Percentiles rank a stretch among this genome's conserved stretches.
phyloP scores from a whole-genome alignment of 441 rosid species.

The Populus tomentosa region DNA sequence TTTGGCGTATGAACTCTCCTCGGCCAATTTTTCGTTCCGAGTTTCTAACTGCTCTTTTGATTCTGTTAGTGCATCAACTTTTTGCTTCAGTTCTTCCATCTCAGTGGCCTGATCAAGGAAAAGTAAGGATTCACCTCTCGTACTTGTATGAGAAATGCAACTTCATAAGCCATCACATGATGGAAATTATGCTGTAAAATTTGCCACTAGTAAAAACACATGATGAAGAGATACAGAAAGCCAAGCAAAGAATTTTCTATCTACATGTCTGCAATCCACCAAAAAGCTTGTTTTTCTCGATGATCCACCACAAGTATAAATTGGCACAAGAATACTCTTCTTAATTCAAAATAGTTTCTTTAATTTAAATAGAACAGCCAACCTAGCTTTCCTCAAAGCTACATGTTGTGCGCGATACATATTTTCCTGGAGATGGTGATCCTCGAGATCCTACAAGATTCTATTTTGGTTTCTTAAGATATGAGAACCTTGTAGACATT shows the following conservation, averaged over 20 bases:
- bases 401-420: neutral
- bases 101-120: constrained; percentile 45
- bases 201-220: neutral
- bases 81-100: constrained; percentile 73
- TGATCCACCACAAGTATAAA: neutral
- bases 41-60: constrained; percentile 61
- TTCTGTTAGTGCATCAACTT: constrained; percentile 46
- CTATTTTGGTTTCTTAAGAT: neutral
- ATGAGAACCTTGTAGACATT: neutral
- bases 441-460: neutral
- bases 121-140: constrained; percentile 15
- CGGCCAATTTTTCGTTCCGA: constrained; percentile 69
- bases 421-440: neutral
- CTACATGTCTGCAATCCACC: neutral
- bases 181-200: neutral
- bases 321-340: neutral
- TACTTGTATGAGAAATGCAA: neutral
- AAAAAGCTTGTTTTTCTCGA: neutral
- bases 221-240: neutral
- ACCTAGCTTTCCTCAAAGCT: neutral
- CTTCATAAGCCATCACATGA: neutral
- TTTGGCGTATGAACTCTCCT: constrained; percentile 93
- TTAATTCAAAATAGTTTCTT: neutral
- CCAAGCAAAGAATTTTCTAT: neutral
- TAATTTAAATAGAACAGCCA: neutral